Percentiles rank a stretch among this genome's conserved stretches.
Evolutionary conservation across 108 stramenopile genomes (phyloP).

Genomic region (Conticribra weissflogii): DNA sequence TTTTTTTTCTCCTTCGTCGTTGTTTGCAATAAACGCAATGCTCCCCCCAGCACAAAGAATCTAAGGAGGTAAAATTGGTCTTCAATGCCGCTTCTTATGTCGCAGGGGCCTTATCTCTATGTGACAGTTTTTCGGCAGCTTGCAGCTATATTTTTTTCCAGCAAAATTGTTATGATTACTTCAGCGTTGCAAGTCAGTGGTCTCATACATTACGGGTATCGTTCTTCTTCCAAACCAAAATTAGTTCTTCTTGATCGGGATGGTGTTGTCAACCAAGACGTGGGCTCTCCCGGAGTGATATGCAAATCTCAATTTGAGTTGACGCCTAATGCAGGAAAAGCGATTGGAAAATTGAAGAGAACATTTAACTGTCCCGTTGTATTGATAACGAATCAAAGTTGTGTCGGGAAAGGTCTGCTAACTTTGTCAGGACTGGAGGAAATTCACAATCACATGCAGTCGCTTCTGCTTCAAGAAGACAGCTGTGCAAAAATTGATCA

Average conservation of each 20-base stretch:
- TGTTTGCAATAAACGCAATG: too few species aligned
- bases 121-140: too few species aligned
- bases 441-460: constrained; percentile 29
- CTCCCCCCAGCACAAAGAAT: too few species aligned
- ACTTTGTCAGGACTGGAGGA: constrained; percentile 13
- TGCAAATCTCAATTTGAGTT: constrained; percentile 20
- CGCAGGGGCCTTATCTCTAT: too few species aligned
- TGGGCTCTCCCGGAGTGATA: constrained; percentile 49
- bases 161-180: too few species aligned
- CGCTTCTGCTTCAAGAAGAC: constrained; percentile 28
- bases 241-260: constrained; percentile 46
- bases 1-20: too few species aligned
- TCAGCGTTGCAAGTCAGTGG: too few species aligned
- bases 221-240: background rate
- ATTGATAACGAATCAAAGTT: constrained; percentile 51
- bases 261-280: constrained; percentile 55
- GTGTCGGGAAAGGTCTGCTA: constrained; percentile 51
- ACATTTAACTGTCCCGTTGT: constrained; percentile 23
- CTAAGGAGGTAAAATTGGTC: too few species aligned
- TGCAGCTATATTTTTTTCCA: too few species aligned
- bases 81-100: too few species aligned
- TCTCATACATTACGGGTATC: background rate
- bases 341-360: constrained; percentile 38
- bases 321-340: constrained; percentile 20
- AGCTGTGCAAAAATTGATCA: constrained; percentile 29